Conservation (phyloP, 75 land plant species). For the Cunninghamia lanceolata region DNA sequence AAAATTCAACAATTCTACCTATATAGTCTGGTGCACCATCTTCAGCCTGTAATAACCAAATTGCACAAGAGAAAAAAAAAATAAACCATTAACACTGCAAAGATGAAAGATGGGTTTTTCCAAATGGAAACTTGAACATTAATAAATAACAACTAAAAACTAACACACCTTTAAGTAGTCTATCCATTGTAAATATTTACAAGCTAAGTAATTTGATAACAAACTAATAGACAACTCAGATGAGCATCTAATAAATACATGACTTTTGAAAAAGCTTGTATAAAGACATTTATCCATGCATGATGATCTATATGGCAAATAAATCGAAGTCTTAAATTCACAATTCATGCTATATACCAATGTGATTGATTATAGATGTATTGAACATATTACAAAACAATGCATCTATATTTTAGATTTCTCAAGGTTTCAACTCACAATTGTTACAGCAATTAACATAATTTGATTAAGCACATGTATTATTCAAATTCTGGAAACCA, state of each 20-base stretch:
- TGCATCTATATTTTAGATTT: neutral
- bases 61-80: neutral
- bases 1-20: slow-evolving; percentile 76
- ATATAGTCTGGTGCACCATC: slow-evolving; percentile 49
- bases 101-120: neutral
- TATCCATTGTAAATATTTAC: neutral
- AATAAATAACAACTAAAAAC: neutral
- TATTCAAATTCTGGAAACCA: neutral
- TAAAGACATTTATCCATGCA: neutral
- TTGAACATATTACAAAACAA: neutral
- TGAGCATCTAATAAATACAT: neutral
- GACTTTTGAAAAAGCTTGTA: neutral
- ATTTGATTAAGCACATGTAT: neutral
- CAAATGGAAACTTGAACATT: too few species aligned
- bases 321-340: neutral
- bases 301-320: neutral
- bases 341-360: neutral
- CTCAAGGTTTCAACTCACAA: neutral
- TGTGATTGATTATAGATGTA: neutral
- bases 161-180: neutral
- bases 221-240: neutral
- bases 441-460: neutral
- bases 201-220: neutral
- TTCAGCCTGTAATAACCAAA: slow-evolving; percentile 23
- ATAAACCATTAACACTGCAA: neutral